Base-by-base conservation (phyloP, 2,329 filamentous ascomycete genomes). In the Botrytis fragariae region DNA sequence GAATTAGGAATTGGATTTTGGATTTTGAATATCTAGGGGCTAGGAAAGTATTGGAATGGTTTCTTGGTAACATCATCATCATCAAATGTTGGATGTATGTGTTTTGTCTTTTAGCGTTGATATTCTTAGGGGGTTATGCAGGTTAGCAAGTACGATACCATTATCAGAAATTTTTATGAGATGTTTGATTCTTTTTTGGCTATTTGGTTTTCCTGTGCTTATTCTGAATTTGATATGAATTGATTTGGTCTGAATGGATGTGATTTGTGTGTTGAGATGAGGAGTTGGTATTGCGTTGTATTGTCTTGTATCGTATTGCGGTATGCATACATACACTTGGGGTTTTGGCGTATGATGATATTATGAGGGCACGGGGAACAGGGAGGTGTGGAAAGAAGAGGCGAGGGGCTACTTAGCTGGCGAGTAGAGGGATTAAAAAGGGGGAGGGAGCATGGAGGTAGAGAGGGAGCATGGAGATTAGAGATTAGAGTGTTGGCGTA, bases 141-240 rank as follows among this genome's bases (percentile, higher is more conserved):
- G 5, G 20, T 48, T 48, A 42, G 65, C 37, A 42, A 57, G 65
- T 68, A 68, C 37, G 65, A 68, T 68, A 68, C 65, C 65, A 68
- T 25, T 29, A 68, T 57, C 48, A 42, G 48, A 68, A 68, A 29
- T 62, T 18, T 39, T 16, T 68, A 42, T 68, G 32, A n/a, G 10
- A 42, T 68, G 44, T 42, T 39, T 54, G 14, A 25, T 48, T 65
- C 4, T 29, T n/a, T 7, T 29, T n/a, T 22, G 0, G 14, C 4
- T 10, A 35, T 35, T 44, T 39, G 22, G 22, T 6, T 8, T 57
- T 29, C 12, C 22, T 48, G 22, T 48, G 4, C 3, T 3, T 14
- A 6, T 51, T 51, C 2, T 14, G 45, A 14, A n/a, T 51, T 51
- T n/a, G 48, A 16, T 16, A 7, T n/a, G 25, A 16, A 7, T n/a